These are phyloP conservation scores for Macrolepiota dolichaula DNA, from an alignment of 768 basidiomycete genomes.

Conservation along the genomic window DNA sequence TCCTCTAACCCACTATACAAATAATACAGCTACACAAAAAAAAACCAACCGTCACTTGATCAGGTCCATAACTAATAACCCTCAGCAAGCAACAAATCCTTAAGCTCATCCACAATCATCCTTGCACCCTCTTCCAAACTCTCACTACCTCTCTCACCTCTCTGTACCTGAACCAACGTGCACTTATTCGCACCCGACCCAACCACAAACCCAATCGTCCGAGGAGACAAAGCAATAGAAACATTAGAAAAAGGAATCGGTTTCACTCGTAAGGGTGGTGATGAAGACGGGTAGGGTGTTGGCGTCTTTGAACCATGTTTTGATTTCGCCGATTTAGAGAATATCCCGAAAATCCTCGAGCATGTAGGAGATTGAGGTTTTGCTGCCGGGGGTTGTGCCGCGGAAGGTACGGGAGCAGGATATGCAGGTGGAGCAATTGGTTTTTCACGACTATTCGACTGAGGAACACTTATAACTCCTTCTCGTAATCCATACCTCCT, in stretches of 20 bases:
- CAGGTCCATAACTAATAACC: no score
- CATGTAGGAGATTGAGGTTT: not conserved
- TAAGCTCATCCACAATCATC: slow-evolving; percentile 46
- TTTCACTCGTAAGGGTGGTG: slow-evolving; percentile 10
- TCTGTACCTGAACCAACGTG: slow-evolving; percentile 51
- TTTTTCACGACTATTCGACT: slow-evolving; percentile 2
- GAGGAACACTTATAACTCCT: slow-evolving; percentile 32
- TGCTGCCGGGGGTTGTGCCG: not conserved
- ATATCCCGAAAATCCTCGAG: slow-evolving; percentile 12
- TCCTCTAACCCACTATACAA: no score
- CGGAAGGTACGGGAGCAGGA: not conserved
- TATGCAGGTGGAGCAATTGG: not conserved
- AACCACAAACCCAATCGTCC: slow-evolving; percentile 31
- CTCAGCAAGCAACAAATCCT: slow-evolving; percentile 43
- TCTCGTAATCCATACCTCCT: slow-evolving; percentile 35
- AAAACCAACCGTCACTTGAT: no score
- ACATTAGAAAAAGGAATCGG: slow-evolving; percentile 33
- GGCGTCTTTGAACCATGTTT: not conserved
- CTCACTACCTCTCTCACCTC: slow-evolving; percentile 44
- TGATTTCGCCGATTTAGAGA: slow-evolving; percentile 11
- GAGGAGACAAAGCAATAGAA: slow-evolving; percentile 38
- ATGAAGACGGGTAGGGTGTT: not conserved
- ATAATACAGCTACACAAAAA: no score
- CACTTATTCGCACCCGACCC: slow-evolving; percentile 33
- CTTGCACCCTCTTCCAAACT: slow-evolving; percentile 53